phyloP scores from a whole-genome alignment of 2,329 filamentous ascomycete species.

The Ophiostoma montium region DNA sequence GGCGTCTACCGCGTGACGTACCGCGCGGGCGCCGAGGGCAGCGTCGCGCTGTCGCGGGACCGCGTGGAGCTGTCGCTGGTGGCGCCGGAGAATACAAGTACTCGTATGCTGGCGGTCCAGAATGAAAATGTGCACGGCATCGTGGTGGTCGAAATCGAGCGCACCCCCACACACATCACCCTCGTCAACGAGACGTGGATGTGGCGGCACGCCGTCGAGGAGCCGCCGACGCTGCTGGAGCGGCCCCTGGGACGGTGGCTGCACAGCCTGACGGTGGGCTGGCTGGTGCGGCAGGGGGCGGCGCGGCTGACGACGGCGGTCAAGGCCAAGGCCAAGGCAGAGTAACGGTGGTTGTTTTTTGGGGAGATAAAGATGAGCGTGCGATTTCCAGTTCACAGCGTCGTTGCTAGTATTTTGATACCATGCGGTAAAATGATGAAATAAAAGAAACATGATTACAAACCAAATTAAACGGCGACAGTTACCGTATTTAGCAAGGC shows the following conservation, averaged over 20 bases:
- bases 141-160: constrained; percentile 16
- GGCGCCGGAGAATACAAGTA: no score
- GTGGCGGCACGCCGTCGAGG: constrained; percentile 19
- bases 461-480: no score
- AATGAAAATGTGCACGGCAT: constrained; percentile 16
- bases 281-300: constrained; percentile 10
- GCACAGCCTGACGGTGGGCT: constrained; percentile 14
- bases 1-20: constrained; percentile 20
- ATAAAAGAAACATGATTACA: no score
- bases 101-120: no score
- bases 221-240: constrained; percentile 20
- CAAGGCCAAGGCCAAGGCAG: not conserved
- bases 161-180: constrained; percentile 11
- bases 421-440: no score
- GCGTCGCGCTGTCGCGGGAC: constrained; percentile 8
- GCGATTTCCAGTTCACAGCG: no score
- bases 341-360: not conserved
- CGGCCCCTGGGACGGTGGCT: constrained; percentile 18
- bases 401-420: not conserved
- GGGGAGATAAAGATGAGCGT: no score
- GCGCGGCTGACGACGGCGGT: not conserved
- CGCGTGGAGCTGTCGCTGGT: constrained; percentile 20
- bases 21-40: constrained; percentile 11
- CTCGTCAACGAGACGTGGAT: constrained; percentile 28
- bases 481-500: no score